Conservation (phyloP, 371 early-diverging fungal species). For the Actinomortierella ambigua region DNA sequence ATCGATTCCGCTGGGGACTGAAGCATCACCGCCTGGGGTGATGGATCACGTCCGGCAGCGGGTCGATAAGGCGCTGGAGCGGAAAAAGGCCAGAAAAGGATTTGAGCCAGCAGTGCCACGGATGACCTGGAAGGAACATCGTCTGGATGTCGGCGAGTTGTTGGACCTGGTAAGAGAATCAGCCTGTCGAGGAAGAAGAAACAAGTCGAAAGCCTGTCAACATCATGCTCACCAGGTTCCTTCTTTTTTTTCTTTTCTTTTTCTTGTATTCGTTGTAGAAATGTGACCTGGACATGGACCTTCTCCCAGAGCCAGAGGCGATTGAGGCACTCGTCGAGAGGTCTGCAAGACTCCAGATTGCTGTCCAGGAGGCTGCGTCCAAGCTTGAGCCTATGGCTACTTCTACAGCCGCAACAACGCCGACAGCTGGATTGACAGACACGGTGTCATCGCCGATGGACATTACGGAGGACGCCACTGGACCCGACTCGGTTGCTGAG, state of each 20-base stretch:
- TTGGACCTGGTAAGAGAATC: background rate
- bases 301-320: conserved; percentile 19
- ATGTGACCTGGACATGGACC: conserved; percentile 27
- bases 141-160: background rate
- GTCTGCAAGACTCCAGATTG: background rate
- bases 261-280: too few relatives aligned
- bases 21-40: conserved; percentile 2
- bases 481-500: too few relatives aligned
- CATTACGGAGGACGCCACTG: too few relatives aligned
- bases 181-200: background rate
- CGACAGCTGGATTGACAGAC: too few relatives aligned
- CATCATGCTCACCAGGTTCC: too few relatives aligned
- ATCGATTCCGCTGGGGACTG: too few relatives aligned
- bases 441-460: too few relatives aligned
- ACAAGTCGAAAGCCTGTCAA: background rate
- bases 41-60: conserved; percentile 20
- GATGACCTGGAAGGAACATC: background rate
- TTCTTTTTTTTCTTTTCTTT: too few relatives aligned
- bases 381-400: too few relatives aligned
- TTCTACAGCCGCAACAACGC: too few relatives aligned
- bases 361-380: too few relatives aligned
- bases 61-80: conserved; percentile 18
- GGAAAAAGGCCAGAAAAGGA: conserved; percentile 7
- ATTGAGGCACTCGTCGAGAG: conserved; percentile 9
- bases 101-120: conserved; percentile 9